These are phyloP conservation scores for Trypanosoma grayi DNA, from an alignment of 208 protist species.

Conservation along the genomic window DNA sequence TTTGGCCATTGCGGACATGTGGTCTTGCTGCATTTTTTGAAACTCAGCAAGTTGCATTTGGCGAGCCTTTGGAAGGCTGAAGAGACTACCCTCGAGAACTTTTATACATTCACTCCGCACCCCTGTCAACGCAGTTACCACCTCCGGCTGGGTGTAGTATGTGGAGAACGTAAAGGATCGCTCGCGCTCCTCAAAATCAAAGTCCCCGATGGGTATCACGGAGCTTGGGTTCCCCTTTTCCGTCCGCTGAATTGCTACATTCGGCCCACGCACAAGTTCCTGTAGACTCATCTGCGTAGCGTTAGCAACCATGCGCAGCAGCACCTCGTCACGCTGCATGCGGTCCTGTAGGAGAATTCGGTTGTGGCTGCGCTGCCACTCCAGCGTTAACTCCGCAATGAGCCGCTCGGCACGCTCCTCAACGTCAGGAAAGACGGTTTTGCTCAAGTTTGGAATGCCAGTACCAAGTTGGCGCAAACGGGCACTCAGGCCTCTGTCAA, in stretches of 20 bases:
- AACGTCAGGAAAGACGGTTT: slow-evolving; percentile 70
- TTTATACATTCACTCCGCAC: slow-evolving; percentile 88
- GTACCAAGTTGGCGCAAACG: slow-evolving; percentile 79
- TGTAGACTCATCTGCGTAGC: slow-evolving; percentile 84
- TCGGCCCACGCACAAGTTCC: slow-evolving; percentile 78
- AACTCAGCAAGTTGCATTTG: slow-evolving; percentile 90
- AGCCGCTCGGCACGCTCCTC: slow-evolving; percentile 67
- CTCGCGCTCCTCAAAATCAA: slow-evolving; percentile 77
- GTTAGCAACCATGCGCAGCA: slow-evolving; percentile 76
- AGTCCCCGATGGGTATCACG: slow-evolving; percentile 62
- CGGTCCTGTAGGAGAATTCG: slow-evolving; percentile 87
- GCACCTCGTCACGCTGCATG: slow-evolving; percentile 70
- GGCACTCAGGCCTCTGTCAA: slow-evolving; percentile 56
- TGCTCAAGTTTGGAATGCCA: slow-evolving; percentile 80
- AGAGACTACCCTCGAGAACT: slow-evolving; percentile 87
- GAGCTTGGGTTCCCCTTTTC: slow-evolving; percentile 52
- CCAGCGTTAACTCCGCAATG: slow-evolving; percentile 80
- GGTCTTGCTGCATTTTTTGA: slow-evolving; percentile 74
- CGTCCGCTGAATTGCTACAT: slow-evolving; percentile 68
- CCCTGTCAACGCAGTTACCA: slow-evolving; percentile 86
- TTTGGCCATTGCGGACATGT: slow-evolving; percentile 56
- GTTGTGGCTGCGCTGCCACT: slow-evolving; percentile 91
- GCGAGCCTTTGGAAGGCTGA: slow-evolving; percentile 86
- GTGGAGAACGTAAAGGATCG: slow-evolving; percentile 90
- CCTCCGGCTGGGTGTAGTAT: slow-evolving; percentile 93